These are phyloP conservation scores for Monosporascus sp. DNA, from an alignment of 2,329 filamentous ascomycete species.

Conservation along the genomic window DNA sequence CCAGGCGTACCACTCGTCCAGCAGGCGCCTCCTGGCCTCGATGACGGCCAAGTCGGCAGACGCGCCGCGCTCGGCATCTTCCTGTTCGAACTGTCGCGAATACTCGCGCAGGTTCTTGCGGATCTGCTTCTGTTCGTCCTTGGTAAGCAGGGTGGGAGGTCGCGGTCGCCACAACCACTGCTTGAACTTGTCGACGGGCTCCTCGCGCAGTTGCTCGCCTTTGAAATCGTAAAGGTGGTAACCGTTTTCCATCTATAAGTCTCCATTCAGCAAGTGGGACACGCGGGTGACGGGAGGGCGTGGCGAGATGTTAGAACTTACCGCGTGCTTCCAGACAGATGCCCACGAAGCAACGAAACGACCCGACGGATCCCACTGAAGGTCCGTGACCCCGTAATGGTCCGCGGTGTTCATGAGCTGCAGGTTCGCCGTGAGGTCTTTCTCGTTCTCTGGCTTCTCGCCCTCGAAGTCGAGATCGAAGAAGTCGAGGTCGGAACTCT, in stretches of 20 bases:
- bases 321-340: slow-evolving; percentile 90
- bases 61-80: slow-evolving; percentile 88
- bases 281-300: not conserved
- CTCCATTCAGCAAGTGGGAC: slow-evolving; percentile 6
- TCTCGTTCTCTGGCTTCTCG: slow-evolving; percentile 87
- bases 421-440: slow-evolving; percentile 90
- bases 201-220: slow-evolving; percentile 82
- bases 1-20: slow-evolving; percentile 89
- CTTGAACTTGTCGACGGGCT: slow-evolving; percentile 95
- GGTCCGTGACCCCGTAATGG: slow-evolving; percentile 95
- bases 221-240: slow-evolving; percentile 98
- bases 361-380: slow-evolving; percentile 96
- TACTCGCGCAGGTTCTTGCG: slow-evolving; percentile 99
- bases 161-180: slow-evolving; percentile 93
- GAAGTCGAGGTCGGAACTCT: slow-evolving; percentile 95
- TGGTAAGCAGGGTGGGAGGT: slow-evolving; percentile 82
- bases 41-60: slow-evolving; percentile 92
- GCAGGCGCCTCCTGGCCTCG: slow-evolving; percentile 73
- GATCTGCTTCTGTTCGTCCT: slow-evolving; percentile 95
- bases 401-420: slow-evolving; percentile 91
- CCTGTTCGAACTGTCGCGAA: slow-evolving; percentile 88
- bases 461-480: slow-evolving; percentile 98
- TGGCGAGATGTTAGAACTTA: slow-evolving; percentile 44
- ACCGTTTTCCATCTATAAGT: slow-evolving; percentile 87
- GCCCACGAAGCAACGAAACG: slow-evolving; percentile 92